Base-by-base conservation (phyloP, 2,329 filamentous ascomycete species). In the Penicillium sp. region DNA sequence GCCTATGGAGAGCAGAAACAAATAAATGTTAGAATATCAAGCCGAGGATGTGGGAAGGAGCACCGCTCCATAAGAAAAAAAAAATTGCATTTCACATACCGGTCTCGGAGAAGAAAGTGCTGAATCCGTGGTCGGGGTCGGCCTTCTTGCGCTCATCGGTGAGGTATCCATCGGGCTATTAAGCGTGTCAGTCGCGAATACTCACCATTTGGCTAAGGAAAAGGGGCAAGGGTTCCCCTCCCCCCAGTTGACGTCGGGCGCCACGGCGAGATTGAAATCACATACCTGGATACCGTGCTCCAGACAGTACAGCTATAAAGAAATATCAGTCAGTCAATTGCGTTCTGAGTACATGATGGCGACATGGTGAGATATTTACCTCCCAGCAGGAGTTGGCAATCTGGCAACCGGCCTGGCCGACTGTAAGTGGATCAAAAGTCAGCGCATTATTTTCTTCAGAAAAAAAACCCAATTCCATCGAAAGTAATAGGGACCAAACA, bases 371-470 rank as follows among this genome's bases (percentile, higher is more conserved):
- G 56, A 70, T 72, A 82, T 90, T 82, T 82, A 99, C 94, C 91
- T 99, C 94, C 94, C 94, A 99, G 87, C 94, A 97, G 70, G 94
- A 94, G 84, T 99, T 99, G 81, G 93, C 94, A 75, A 99, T 99
- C 79, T 99, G 94, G 87, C 94, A 97, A 88, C 94, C 94, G 76
- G 94, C 94, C 86, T 99, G 94, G 81, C 94, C 94, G 84, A 99
- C 94, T 99, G 77, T 61, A 76, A 9, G 46, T 42, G 38, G 28
- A 46, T 42, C 9, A 55, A 31, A 50, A 47, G 60, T 68, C 57
- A 76, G 70, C 73, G 77, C 70, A 60, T 59, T 42, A 50, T 45
- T 50, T 45, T 59, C 42, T 48, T 76, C 42, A 46, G 26, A 52
- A 51, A 26, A 51, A 26, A 52, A 41, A 44, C 39, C 28, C 34